Evolutionary conservation across 148 eudicot genomes (phyloP).

Genomic region (Polygonum maritimum): DNA sequence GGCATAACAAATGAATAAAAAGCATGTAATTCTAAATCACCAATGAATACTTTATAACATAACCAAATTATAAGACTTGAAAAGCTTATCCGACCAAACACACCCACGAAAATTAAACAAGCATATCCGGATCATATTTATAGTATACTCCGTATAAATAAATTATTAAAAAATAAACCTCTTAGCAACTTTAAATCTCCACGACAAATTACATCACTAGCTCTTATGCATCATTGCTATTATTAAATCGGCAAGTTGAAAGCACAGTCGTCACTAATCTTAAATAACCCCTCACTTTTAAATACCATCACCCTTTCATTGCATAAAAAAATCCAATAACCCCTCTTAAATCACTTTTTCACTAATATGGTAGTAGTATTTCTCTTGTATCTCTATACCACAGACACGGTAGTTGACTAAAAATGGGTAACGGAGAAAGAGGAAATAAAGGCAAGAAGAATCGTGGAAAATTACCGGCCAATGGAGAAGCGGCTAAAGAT

Average conservation of each 20-base stretch:
- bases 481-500: conserved; percentile 3
- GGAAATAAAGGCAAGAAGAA: neutral
- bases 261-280: neutral
- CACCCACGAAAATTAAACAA: no score
- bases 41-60: no score
- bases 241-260: neutral
- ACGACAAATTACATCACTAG: neutral
- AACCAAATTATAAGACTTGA: no score
- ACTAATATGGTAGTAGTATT: no score
- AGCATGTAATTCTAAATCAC: no score
- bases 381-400: no score
- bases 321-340: neutral
- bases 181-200: neutral
- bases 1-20: no score
- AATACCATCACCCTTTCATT: neutral
- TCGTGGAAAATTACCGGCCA: neutral
- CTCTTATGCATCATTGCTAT: neutral
- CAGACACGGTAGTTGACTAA: no score
- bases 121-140: neutral
- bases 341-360: neutral
- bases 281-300: neutral
- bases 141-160: neutral
- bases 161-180: neutral
- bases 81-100: no score
- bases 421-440: neutral